phyloP scores from a whole-genome alignment of 2,329 filamentous ascomycete genomes.

The Venturiaceae sp. region DNA sequence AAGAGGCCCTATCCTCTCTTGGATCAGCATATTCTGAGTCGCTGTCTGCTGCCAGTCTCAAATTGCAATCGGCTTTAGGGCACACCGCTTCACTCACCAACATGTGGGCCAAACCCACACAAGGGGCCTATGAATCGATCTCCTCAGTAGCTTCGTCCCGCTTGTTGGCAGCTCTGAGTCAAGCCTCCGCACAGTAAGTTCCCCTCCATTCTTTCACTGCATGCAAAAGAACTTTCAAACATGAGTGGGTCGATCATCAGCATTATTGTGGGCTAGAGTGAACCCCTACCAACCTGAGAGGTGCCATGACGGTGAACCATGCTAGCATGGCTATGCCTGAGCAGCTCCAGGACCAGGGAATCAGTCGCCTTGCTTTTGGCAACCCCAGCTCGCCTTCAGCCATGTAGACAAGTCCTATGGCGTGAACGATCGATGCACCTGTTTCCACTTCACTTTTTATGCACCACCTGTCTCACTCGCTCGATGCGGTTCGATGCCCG shows the following conservation, averaged over 20 bases:
- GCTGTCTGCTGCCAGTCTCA: conserved; percentile 50
- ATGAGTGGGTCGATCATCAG: not conserved
- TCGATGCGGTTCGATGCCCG: not conserved
- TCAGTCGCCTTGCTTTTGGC: not conserved
- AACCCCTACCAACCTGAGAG: not conserved
- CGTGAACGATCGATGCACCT: not conserved
- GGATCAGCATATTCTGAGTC: conserved; percentile 60
- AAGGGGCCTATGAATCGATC: conserved; percentile 44
- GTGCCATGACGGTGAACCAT: not conserved
- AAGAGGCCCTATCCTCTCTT: conserved; percentile 59
- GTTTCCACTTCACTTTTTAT: not conserved
- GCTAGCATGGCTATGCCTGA: not conserved
- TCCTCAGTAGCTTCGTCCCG: conserved; percentile 61
- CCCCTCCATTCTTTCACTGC: not conserved
- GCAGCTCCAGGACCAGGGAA: not conserved
- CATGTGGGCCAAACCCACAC: conserved; percentile 21
- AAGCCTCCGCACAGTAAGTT: conserved; percentile 53
- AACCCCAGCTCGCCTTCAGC: not conserved
- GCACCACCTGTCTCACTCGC: not conserved
- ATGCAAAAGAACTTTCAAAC: not conserved
- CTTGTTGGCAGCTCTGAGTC: conserved; percentile 59
- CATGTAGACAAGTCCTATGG: not conserved
- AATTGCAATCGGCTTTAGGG: conserved; percentile 45
- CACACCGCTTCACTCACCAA: conserved; percentile 36
- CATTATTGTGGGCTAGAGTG: not conserved